A percentile compares a stretch with the other conserved stretches of the same genome.
These are phyloP conservation scores for Colletotrichum sojae DNA, from an alignment of 2,329 filamentous ascomycete genomes.

Conservation along the genomic window DNA sequence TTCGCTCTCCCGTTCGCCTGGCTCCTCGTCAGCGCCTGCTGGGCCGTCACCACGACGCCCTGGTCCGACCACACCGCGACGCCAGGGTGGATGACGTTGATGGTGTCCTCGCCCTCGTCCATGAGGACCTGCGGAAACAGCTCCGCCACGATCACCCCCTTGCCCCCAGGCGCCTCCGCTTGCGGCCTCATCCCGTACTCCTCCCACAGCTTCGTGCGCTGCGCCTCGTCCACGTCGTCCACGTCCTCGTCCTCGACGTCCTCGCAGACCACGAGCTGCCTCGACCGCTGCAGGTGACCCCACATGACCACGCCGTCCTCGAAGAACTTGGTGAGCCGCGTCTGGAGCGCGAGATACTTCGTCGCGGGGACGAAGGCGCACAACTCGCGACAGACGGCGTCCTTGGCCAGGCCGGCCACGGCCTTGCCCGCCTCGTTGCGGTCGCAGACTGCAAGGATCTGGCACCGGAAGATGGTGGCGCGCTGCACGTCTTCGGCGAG, in stretches of 20 bases:
- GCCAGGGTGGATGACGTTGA: slow-evolving; percentile 44
- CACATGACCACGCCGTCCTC: slow-evolving; percentile 45
- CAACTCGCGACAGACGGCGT: slow-evolving; percentile 26
- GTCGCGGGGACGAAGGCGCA: slow-evolving; percentile 5
- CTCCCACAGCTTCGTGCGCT: slow-evolving; percentile 41
- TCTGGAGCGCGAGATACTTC: slow-evolving; percentile 7
- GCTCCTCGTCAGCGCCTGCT: slow-evolving; percentile 13
- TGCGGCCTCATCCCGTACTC: slow-evolving; percentile 40
- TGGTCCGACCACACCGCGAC: slow-evolving; percentile 46
- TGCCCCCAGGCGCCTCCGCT: not conserved
- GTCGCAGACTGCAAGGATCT: slow-evolving; percentile 45
- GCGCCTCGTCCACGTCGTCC: slow-evolving; percentile 41
- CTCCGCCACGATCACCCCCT: slow-evolving; percentile 32
- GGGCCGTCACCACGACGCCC: slow-evolving; percentile 15
- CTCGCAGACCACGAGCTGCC: slow-evolving; percentile 46
- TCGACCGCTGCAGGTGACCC: slow-evolving; percentile 45
- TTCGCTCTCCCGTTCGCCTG: slow-evolving; percentile 21
- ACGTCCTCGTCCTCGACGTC: slow-evolving; percentile 34
- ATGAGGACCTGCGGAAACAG: slow-evolving; percentile 47
- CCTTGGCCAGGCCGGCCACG: slow-evolving; percentile 9
- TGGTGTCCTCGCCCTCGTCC: slow-evolving; percentile 38
- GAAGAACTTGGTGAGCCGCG: slow-evolving; percentile 39
- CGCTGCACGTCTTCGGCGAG: slow-evolving; percentile 46
- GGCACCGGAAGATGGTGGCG: slow-evolving; percentile 47
- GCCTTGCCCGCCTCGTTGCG: slow-evolving; percentile 8